Conservation (phyloP, 2,329 filamentous ascomycete species). For the Elsinoe arachidis region DNA sequence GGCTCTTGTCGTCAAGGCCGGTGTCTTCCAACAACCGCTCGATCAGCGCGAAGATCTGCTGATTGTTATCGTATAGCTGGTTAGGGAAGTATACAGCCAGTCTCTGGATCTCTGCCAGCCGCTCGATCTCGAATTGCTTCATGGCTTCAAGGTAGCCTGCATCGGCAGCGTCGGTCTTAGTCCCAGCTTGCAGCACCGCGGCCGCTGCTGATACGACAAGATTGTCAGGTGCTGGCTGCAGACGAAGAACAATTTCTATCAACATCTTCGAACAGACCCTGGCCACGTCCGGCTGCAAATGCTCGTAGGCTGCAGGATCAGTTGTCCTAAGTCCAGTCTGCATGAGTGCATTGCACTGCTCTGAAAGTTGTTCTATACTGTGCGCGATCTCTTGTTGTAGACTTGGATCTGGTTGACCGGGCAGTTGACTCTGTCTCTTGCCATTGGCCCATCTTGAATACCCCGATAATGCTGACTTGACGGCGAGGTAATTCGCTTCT, state of each 20-base stretch:
- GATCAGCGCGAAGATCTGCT: conserved; percentile 74
- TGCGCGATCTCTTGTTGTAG: conserved; percentile 3
- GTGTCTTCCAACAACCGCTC: conserved; percentile 68
- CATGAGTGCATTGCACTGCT: not conserved
- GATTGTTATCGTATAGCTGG: conserved; percentile 75
- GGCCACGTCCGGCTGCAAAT: conserved; percentile 23
- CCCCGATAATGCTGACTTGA: conserved; percentile 81
- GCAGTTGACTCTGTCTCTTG: conserved; percentile 33
- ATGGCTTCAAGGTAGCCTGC: conserved; percentile 76
- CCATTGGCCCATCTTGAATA: conserved; percentile 66
- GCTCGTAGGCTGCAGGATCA: not conserved
- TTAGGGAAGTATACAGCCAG: conserved; percentile 87
- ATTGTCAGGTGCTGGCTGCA: conserved; percentile 18
- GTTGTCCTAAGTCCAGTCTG: not conserved
- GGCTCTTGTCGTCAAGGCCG: conserved; percentile 69
- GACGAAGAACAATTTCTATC: conserved; percentile 24
- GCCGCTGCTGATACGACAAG: conserved; percentile 88
- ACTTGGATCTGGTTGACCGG: conserved; percentile 40
- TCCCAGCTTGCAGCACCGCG: conserved; percentile 57
- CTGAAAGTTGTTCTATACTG: not conserved
- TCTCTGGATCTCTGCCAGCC: conserved; percentile 79
- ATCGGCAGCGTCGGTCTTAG: conserved; percentile 43
- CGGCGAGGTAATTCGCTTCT: conserved; percentile 81
- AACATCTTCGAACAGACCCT: conserved; percentile 24
- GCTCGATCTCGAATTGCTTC: conserved; percentile 76